Conservation (phyloP, 805 yeast genomes). For the Wickerhamomyces strasburgensis region DNA sequence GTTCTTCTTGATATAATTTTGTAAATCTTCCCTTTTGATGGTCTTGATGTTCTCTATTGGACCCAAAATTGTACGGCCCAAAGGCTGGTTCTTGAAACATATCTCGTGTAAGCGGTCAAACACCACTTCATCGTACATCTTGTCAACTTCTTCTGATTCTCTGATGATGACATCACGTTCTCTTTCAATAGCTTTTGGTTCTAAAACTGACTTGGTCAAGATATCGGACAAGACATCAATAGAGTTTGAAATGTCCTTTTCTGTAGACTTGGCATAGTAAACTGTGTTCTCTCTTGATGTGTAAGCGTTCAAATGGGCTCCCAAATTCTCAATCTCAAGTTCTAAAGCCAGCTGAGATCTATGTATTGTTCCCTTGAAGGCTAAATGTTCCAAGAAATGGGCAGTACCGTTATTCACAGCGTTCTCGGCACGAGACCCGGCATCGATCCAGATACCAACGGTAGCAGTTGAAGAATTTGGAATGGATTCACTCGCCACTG, state of each 20-base stretch:
- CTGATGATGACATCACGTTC: constrained; percentile 95
- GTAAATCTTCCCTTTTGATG: constrained; percentile 71
- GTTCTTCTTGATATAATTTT: constrained; percentile 74
- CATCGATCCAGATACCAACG: constrained; percentile 97
- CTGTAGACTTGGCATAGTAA: constrained; percentile 85
- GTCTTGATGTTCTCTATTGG: constrained; percentile 85
- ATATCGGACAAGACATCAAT: constrained; percentile 88
- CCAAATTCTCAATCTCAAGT: constrained; percentile 91
- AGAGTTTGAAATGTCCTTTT: constrained; percentile 74
- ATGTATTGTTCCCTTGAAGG: constrained; percentile 87
- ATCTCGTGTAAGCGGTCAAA: constrained; percentile 95
- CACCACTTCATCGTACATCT: constrained; percentile 97
- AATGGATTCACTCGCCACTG: constrained; percentile 85
- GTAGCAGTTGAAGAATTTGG: constrained; percentile 93
- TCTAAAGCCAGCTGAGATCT: constrained; percentile 82
- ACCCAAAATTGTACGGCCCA: constrained; percentile 95
- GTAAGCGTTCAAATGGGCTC: constrained; percentile 97
- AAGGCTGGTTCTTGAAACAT: constrained; percentile 83
- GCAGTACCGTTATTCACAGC: constrained; percentile 88
- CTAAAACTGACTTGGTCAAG: constrained; percentile 79
- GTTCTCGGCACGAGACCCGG: constrained; percentile 96
- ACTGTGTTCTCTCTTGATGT: constrained; percentile 97
- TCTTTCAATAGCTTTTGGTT: constrained; percentile 80
- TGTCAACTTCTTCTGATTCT: constrained; percentile 96
- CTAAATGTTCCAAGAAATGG: constrained; percentile 92